These are phyloP conservation scores for Lepidium didymum DNA, from an alignment of 345 rosid genomes.

Conservation along the genomic window DNA sequence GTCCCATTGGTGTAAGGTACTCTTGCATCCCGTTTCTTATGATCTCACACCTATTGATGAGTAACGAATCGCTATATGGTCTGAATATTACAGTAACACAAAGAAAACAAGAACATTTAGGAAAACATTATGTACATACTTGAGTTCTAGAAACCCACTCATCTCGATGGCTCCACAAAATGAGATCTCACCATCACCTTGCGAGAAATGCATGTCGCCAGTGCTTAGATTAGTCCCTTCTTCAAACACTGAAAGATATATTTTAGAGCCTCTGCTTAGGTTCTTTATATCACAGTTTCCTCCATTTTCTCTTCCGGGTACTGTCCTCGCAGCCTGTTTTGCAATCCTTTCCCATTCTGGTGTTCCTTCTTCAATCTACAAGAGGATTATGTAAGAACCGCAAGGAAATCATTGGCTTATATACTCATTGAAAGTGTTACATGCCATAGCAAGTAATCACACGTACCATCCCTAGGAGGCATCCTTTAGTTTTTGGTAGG, in stretches of 20 bases:
- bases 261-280: slow-evolving; percentile 77
- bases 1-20: slow-evolving; percentile 97
- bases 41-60: slow-evolving; percentile 54
- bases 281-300: slow-evolving; percentile 95
- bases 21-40: slow-evolving; percentile 80
- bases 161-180: slow-evolving; percentile 95
- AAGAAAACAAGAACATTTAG: not conserved
- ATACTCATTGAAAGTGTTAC: not conserved
- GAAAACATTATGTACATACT: slow-evolving; percentile 30
- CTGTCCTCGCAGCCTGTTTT: slow-evolving; percentile 70
- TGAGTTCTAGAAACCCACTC: slow-evolving; percentile 89
- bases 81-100: not conserved
- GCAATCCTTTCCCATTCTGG: slow-evolving; percentile 79
- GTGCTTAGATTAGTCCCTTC: slow-evolving; percentile 90
- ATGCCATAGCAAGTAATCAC: not conserved
- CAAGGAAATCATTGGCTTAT: not conserved
- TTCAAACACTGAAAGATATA: slow-evolving; percentile 79
- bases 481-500: slow-evolving; percentile 67
- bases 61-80: not conserved
- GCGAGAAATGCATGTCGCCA: slow-evolving; percentile 94
- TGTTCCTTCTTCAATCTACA: slow-evolving; percentile 55
- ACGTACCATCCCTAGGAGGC: slow-evolving; percentile 59
- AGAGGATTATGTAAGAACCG: not conserved
- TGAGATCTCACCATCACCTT: slow-evolving; percentile 92
- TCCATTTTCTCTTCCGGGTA: slow-evolving; percentile 92